Evolutionary conservation across 1,139 yeast genomes (phyloP).

Genomic region (Protomyces macrosporus): DNA sequence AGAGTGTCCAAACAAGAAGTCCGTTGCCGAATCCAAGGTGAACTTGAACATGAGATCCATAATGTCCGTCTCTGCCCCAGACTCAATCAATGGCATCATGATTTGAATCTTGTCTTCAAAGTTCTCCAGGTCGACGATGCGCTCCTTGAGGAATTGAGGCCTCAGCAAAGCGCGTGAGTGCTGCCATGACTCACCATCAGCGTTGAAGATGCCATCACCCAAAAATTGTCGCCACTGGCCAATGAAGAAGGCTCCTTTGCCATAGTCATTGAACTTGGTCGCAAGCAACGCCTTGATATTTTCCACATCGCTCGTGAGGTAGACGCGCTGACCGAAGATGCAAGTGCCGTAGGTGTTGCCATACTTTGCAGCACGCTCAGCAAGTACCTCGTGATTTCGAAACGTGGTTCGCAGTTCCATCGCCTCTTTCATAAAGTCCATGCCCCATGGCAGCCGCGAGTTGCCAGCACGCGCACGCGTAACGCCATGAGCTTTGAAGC

Average conservation of each 20-base stretch:
- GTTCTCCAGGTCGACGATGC: constrained; percentile 48
- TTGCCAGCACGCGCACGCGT: too few species aligned
- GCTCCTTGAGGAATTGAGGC: constrained; percentile 56
- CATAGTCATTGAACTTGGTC: constrained; percentile 48
- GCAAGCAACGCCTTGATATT: constrained; percentile 38
- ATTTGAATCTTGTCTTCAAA: constrained; percentile 49
- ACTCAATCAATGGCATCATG: constrained; percentile 41
- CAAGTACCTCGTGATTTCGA: not conserved
- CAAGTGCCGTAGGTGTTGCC: constrained; percentile 1
- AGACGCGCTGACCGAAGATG: not conserved
- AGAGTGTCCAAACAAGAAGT: constrained; percentile 55
- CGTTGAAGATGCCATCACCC: constrained; percentile 57
- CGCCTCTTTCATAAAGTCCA: not conserved
- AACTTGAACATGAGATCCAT: constrained; percentile 49
- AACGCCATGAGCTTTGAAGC: too few species aligned
- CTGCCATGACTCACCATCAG: constrained; percentile 55
- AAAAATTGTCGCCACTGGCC: constrained; percentile 33
- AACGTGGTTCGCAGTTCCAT: not conserved
- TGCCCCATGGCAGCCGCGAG: not conserved
- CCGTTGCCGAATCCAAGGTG: constrained; percentile 56
- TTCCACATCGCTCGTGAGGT: constrained; percentile 13
- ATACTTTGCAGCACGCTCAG: not conserved
- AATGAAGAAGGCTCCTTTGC: constrained; percentile 46
- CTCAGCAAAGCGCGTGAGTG: constrained; percentile 55
- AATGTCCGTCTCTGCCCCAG: constrained; percentile 43